phyloP scores from a whole-genome alignment of 2,329 filamentous ascomycete genomes.

The Sarocladiaceae sp. region DNA sequence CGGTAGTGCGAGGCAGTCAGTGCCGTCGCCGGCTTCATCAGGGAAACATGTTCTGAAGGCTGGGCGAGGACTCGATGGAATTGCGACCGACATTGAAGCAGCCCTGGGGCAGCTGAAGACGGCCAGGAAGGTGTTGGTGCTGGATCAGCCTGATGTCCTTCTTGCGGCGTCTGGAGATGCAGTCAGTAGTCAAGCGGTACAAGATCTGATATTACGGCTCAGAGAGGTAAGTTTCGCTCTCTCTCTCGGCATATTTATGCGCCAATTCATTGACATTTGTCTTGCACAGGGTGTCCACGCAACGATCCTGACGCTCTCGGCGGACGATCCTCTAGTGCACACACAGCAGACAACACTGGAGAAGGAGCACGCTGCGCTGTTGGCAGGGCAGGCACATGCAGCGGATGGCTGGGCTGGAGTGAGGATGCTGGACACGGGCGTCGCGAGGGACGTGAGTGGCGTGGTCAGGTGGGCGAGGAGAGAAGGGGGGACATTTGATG shows the following conservation, averaged over 20 bases:
- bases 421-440: conserved; percentile 75
- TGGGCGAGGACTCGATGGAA: conserved; percentile 23
- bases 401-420: conserved; percentile 67
- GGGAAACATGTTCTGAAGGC: conserved; percentile 22
- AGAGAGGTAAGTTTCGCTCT: conserved; percentile 50
- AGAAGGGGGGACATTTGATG: conserved; percentile 19
- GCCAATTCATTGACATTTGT: background rate
- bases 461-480: conserved; percentile 70
- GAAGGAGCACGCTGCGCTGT: conserved; percentile 62
- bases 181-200: conserved; percentile 39
- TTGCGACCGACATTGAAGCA: conserved; percentile 32
- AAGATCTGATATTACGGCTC: conserved; percentile 50
- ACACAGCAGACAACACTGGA: conserved; percentile 59
- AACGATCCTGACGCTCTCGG: conserved; percentile 61
- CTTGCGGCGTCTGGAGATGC: conserved; percentile 50
- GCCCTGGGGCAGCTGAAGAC: conserved; percentile 27
- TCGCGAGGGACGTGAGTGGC: conserved; percentile 85
- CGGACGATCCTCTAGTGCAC: conserved; percentile 65
- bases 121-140: conserved; percentile 46
- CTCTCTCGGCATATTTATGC: background rate
- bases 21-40: too few species aligned
- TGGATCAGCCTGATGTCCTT: conserved; percentile 61
- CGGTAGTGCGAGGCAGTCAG: background rate
- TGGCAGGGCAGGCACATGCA: conserved; percentile 66
- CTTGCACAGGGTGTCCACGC: conserved; percentile 54